Evolutionary conservation across 768 basidiomycete species (phyloP).

Genomic region (Suillus brevipes): DNA sequence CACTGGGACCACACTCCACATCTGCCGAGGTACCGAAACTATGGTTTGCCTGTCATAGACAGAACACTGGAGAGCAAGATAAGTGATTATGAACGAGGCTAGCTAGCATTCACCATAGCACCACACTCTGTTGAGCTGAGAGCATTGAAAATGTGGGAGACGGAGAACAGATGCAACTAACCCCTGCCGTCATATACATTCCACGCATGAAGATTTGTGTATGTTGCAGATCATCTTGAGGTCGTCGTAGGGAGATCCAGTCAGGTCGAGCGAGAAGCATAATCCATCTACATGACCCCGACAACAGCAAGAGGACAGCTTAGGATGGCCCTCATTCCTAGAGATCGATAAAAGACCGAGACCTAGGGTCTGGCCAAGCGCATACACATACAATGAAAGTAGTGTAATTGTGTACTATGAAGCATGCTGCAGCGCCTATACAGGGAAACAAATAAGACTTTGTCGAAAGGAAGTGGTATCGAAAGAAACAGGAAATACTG

Average conservation of each 20-base stretch:
- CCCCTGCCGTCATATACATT: neutral
- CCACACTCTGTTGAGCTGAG: neutral
- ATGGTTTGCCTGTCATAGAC: neutral
- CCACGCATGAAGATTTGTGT: neutral
- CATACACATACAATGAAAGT: neutral
- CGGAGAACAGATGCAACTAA: neutral
- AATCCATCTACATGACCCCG: neutral
- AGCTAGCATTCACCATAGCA: neutral
- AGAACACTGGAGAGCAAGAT: neutral
- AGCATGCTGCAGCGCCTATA: neutral
- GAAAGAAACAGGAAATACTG: neutral
- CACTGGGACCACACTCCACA: neutral
- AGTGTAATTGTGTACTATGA: too few species aligned
- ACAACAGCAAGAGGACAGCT: neutral
- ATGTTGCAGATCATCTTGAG: neutral
- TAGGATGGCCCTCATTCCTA: neutral
- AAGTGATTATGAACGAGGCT: neutral
- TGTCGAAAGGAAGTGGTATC: neutral
- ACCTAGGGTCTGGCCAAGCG: neutral
- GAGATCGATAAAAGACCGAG: neutral
- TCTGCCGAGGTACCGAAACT: neutral
- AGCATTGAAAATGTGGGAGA: neutral
- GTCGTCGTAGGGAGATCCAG: neutral
- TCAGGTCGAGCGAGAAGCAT: neutral
- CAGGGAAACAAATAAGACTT: neutral